These are phyloP conservation scores for Aulographum hederae DNA, from an alignment of 2,329 filamentous ascomycete species.

Conservation along the genomic window DNA sequence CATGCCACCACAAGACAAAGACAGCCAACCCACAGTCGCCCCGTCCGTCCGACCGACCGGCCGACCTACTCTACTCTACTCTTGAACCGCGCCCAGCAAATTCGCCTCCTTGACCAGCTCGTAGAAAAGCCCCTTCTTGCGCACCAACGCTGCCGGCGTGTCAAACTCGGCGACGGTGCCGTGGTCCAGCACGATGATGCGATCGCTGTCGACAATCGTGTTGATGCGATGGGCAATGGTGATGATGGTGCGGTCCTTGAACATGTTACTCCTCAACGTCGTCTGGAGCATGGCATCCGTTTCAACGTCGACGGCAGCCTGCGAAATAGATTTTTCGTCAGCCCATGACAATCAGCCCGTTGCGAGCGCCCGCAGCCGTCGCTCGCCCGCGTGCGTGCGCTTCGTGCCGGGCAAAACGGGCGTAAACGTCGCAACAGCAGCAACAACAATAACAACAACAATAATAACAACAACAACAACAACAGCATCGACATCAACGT, in stretches of 20 bases:
- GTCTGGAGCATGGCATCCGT: conserved; percentile 47
- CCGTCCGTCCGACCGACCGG: no score
- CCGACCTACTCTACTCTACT: no score
- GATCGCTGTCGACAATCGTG: conserved; percentile 77
- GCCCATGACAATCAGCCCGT: conserved; percentile 2
- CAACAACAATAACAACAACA: no score
- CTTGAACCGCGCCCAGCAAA: conserved; percentile 31
- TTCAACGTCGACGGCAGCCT: conserved; percentile 52
- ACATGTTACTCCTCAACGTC: conserved; percentile 46
- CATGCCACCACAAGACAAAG: no score
- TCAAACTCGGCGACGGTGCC: conserved; percentile 88
- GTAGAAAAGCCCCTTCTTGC: conserved; percentile 64
- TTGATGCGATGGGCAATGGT: conserved; percentile 98
- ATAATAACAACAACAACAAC: no score
- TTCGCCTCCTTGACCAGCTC: conserved; percentile 84
- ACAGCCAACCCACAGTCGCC: no score
- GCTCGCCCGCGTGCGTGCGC: no score
- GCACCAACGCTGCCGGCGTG: conserved; percentile 60
- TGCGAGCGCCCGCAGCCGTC: no score
- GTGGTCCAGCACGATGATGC: conserved; percentile 83
- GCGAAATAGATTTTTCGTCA: no score
- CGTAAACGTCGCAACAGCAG: no score
- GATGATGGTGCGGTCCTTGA: conserved; percentile 88
- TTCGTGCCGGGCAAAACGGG: no score
- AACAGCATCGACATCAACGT: no score